Conservation (phyloP, 192 early-diverging fungal species). For the Spinellus fusiger region DNA sequence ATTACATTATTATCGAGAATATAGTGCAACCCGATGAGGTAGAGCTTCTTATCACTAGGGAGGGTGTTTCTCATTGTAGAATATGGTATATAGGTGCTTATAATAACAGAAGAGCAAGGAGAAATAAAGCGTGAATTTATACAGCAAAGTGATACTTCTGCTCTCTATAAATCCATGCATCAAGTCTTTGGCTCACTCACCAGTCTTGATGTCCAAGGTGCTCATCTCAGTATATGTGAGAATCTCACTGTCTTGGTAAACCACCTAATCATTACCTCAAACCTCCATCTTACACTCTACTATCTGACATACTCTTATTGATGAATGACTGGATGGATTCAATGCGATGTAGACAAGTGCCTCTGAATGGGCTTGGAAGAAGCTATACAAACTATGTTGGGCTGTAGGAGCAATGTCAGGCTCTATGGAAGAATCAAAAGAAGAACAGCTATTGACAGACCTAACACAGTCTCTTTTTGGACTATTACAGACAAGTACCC, state of each 20-base stretch:
- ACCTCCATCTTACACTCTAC: too few species aligned
- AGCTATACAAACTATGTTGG: conserved; percentile 7
- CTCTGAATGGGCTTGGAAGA: neutral
- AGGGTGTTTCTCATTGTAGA: neutral
- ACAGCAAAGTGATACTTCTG: conserved; percentile 14
- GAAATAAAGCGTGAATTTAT: conserved; percentile 5
- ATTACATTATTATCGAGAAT: conserved; percentile 2
- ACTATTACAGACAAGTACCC: neutral
- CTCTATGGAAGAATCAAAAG: neutral
- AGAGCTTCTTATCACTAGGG: neutral
- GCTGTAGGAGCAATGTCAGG: conserved; percentile 7
- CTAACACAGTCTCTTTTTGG: neutral
- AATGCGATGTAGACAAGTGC: neutral
- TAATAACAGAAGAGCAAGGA: conserved; percentile 12
- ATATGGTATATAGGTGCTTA: conserved; percentile 1
- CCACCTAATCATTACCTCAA: too few species aligned
- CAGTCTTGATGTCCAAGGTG: neutral
- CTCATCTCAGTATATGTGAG: conserved; percentile 3
- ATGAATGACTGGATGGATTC: too few species aligned
- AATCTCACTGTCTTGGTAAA: neutral
- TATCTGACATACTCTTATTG: too few species aligned
- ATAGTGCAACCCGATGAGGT: conserved; percentile 15
- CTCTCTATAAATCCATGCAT: conserved; percentile 2
- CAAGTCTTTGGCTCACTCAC: conserved; percentile 4
- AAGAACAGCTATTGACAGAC: conserved; percentile 2